Base-by-base conservation (phyloP, 805 yeast genomes). In the Candida cerambycidarum region DNA sequence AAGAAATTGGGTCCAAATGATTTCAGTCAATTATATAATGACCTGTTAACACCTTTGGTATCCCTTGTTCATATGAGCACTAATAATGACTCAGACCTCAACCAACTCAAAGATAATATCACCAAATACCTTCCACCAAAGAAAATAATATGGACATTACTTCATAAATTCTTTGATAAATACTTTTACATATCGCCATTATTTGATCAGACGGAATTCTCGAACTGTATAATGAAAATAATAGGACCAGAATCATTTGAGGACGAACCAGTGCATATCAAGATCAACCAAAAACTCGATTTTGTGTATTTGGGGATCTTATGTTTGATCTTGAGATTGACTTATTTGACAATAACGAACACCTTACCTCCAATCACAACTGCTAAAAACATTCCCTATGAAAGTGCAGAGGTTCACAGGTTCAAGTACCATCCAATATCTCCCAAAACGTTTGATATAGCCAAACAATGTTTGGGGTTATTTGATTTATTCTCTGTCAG, bases 111-210 rank as follows among this genome's bases (percentile, higher is more conserved):
- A 11, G 28, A 4, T 13, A 30, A 30, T 8, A 30, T 12, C 8
- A n/a, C 21, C 21, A 16, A 18, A 18, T 12, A 69, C 4, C 49
- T 83, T 38, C 90, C 90, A 0, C 69, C 63, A 18, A 75, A 75
- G 51, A 69, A 67, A 43, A 69, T 78, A 2, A 68, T 82, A 6
- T 77, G 84, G 78, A 54, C 70, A 38, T 63, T 80, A 34, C 61
- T 83, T 18, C 78, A 80, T 44, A 63, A 80, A 46, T 83, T 77
- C 48, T 83, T 83, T 56, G 71, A 69, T 11, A 71, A 72, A 23
- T 58, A 83, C 5, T 84, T 83, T 55, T 73, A 83, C 10, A 78
- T 77, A 41, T 65, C 81, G 48, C 89, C 92, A 2, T 78, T 76
- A 46, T 60, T 83, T 19, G 89, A 83, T 57, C 86, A 83, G 54